A percentile compares a stretch with the other conserved stretches of the same genome.
phyloP scores from a whole-genome alignment of 345 rosid species.

The Aethionema arabicum region DNA sequence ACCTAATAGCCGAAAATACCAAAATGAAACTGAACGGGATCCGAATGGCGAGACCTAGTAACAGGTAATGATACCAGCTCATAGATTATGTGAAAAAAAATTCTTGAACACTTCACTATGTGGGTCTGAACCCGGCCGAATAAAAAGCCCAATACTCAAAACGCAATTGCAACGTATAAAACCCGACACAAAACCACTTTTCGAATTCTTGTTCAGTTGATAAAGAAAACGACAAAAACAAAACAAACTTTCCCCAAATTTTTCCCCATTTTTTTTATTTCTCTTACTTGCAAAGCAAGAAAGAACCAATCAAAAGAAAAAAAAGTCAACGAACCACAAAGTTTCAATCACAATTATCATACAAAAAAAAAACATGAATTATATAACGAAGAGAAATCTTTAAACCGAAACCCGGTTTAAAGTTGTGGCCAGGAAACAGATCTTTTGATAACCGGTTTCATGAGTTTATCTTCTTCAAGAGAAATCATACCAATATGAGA shows the following conservation, averaged over 20 bases:
- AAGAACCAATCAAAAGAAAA: conserved; percentile 32
- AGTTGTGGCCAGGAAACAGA: conserved; percentile 59
- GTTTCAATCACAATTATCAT: conserved; percentile 27
- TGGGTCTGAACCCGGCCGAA: too few species aligned
- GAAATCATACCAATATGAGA: conserved; percentile 74
- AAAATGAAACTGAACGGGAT: too few species aligned
- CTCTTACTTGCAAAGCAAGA: conserved; percentile 31
- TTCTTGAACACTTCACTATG: too few species aligned
- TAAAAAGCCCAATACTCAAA: too few species aligned
- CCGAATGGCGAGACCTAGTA: too few species aligned
- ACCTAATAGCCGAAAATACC: too few species aligned
- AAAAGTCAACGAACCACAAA: conserved; percentile 21
- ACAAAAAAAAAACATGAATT: conserved; percentile 4
- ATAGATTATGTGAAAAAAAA: too few species aligned
- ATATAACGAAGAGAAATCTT: neutral
- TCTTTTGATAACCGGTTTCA: conserved; percentile 67
- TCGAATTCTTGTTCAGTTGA: neutral
- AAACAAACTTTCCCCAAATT: conserved; percentile 25
- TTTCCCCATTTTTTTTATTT: neutral
- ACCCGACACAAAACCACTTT: neutral
- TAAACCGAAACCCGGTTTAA: conserved; percentile 10
- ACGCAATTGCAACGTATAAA: too few species aligned
- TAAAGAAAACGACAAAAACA: neutral
- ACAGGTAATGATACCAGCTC: too few species aligned
- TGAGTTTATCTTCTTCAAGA: conserved; percentile 66